Conservation (phyloP, 2,329 filamentous ascomycete genomes). For the Aspergillus calidoustus region DNA sequence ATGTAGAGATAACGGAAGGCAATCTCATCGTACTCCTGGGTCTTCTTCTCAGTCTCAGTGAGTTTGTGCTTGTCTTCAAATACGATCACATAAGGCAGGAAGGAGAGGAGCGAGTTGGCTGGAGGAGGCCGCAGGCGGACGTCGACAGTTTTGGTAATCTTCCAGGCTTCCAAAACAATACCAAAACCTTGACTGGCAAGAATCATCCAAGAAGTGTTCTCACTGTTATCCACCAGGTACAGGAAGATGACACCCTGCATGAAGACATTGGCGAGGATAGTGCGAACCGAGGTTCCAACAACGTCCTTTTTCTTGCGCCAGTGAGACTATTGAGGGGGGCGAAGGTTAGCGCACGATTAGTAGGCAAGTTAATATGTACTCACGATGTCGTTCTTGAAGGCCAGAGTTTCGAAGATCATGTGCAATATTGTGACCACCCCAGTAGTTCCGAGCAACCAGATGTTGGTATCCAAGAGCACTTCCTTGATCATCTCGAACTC, state of each 20-base stretch:
- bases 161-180: slow-evolving; percentile 82
- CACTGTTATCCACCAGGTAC: slow-evolving; percentile 95
- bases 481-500: slow-evolving; percentile 98
- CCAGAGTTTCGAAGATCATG: slow-evolving; percentile 92
- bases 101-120: slow-evolving; percentile 70
- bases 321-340: slow-evolving; percentile 60
- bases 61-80: slow-evolving; percentile 98
- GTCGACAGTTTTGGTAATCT: slow-evolving; percentile 93
- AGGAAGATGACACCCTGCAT: slow-evolving; percentile 97
- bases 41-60: slow-evolving; percentile 94
- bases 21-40: slow-evolving; percentile 96
- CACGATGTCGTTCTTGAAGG: slow-evolving; percentile 94
- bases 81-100: slow-evolving; percentile 77
- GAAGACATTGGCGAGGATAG: slow-evolving; percentile 94
- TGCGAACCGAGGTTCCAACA: slow-evolving; percentile 92
- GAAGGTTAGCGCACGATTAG: slow-evolving; percentile 19
- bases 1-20: slow-evolving; percentile 98
- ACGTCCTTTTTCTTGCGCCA: slow-evolving; percentile 99
- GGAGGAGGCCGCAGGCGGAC: slow-evolving; percentile 75
- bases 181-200: slow-evolving; percentile 89
- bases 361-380: slow-evolving; percentile 26
- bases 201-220: slow-evolving; percentile 99
- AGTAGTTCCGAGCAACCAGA: slow-evolving; percentile 84
- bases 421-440: slow-evolving; percentile 84
- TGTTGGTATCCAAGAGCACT: slow-evolving; percentile 90